phyloP scores from a whole-genome alignment of 2,329 filamentous ascomycete genomes.

The Nemania sp. region DNA sequence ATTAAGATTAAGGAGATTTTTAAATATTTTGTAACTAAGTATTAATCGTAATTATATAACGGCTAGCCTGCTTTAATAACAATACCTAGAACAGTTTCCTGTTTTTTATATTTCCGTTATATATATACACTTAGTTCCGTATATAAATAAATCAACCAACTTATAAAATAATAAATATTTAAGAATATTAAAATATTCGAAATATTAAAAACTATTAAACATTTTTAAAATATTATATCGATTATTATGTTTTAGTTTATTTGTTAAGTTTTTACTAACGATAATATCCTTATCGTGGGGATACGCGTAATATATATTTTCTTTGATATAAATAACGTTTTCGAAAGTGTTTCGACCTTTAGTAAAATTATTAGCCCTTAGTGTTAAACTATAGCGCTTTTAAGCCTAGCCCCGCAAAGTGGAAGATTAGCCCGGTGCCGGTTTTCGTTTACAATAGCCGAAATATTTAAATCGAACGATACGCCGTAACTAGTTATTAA shows the following conservation, averaged over 20 bases:
- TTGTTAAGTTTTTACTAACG: background rate
- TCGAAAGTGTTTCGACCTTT: background rate
- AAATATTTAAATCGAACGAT: background rate
- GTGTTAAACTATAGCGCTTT: background rate
- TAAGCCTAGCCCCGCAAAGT: background rate
- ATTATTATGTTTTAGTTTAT: slow-evolving; percentile 4
- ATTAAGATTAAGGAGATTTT: too few species aligned
- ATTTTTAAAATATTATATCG: background rate
- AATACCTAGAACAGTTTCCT: too few species aligned
- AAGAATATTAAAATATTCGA: background rate
- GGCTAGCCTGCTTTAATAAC: too few species aligned
- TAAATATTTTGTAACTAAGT: too few species aligned
- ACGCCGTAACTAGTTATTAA: background rate
- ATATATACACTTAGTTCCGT: background rate
- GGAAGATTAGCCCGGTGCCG: background rate
- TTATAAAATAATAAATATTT: background rate
- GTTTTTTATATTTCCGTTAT: background rate
- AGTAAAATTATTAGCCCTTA: background rate
- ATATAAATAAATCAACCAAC: background rate
- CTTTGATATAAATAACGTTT: background rate
- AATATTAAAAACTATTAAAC: background rate
- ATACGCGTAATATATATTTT: background rate
- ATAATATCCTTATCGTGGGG: background rate
- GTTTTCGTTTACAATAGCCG: background rate
- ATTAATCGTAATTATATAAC: too few species aligned